Conservation (phyloP, 306 rosid genomes). For the Vigna unguiculata region DNA sequence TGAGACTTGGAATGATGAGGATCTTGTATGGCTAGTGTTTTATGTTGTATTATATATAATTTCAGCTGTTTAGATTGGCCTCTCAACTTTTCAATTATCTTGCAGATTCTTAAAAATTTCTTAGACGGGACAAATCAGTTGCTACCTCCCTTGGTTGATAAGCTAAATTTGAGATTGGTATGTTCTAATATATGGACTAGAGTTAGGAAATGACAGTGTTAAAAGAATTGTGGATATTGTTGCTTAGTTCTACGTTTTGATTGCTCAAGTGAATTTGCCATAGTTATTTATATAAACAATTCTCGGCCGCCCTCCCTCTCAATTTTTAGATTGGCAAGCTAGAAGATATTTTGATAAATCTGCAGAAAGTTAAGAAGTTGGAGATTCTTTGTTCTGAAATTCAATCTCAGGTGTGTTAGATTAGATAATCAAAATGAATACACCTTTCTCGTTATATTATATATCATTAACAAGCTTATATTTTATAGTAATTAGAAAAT, state of each 20-base stretch:
- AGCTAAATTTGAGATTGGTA: conserved; percentile 70
- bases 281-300: conserved; percentile 21
- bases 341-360: conserved; percentile 70
- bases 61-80: conserved; percentile 34
- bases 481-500: conserved; percentile 23
- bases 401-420: conserved; percentile 75
- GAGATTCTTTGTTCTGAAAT: conserved; percentile 69
- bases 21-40: conserved; percentile 64
- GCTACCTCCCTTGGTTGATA: conserved; percentile 62
- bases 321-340: conserved; percentile 64
- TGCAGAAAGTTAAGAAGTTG: conserved; percentile 62
- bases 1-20: conserved; percentile 57
- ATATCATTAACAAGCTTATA: conserved; percentile 24
- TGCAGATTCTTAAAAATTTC: conserved; percentile 71
- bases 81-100: conserved; percentile 40
- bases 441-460: conserved; percentile 35
- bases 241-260: neutral
- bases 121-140: conserved; percentile 56
- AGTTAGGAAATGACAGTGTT: conserved; percentile 28
- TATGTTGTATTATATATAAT: conserved; percentile 22
- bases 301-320: conserved; percentile 1
- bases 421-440: conserved; percentile 38
- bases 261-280: conserved; percentile 10
- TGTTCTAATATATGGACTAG: conserved; percentile 30
- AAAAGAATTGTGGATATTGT: neutral